Conservation (phyloP, 495 filamentous ascomycete genomes). For the Staphylotrichum longicolle region DNA sequence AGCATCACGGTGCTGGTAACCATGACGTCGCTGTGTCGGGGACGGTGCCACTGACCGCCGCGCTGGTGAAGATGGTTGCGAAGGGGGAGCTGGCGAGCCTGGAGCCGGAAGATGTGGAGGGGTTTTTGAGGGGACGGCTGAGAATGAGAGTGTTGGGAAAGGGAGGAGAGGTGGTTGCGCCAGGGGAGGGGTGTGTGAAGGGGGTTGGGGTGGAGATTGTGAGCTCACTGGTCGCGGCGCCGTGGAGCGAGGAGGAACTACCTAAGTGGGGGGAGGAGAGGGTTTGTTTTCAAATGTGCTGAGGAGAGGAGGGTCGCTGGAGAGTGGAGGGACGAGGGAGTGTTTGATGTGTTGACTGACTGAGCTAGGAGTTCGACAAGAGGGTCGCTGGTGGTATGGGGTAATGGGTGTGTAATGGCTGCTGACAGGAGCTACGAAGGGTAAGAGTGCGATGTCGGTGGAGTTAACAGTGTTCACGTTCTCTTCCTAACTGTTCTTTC, state of each 20-base stretch:
- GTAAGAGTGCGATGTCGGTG: no score
- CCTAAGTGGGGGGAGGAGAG: conserved; percentile 43
- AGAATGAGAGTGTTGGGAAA: conserved; percentile 38
- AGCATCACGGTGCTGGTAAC: not conserved
- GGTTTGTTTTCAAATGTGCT: conserved; percentile 27
- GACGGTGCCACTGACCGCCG: conserved; percentile 56
- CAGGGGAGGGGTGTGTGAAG: conserved; percentile 22
- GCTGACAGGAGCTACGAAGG: not conserved
- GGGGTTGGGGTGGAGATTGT: conserved; percentile 41
- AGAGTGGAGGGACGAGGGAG: not conserved
- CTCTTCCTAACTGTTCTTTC: no score
- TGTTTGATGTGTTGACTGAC: not conserved
- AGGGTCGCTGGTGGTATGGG: no score
- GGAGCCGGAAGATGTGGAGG: conserved; percentile 38
- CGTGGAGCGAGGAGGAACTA: conserved; percentile 39
- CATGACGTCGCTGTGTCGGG: conserved; percentile 41
- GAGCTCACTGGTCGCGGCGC: conserved; percentile 42
- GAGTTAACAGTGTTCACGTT: no score
- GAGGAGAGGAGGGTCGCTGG: not conserved
- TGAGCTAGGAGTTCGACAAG: no score
- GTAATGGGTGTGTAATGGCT: not conserved
- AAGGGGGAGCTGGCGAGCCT: conserved; percentile 43
- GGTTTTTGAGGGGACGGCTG: conserved; percentile 47
- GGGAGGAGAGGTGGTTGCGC: conserved; percentile 26
- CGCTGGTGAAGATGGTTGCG: conserved; percentile 44